A percentile compares a stretch with the other conserved stretches of the same genome.
Evolutionary conservation across 2,329 filamentous ascomycete genomes (phyloP).

Genomic region (Penicillium oxalicum): DNA sequence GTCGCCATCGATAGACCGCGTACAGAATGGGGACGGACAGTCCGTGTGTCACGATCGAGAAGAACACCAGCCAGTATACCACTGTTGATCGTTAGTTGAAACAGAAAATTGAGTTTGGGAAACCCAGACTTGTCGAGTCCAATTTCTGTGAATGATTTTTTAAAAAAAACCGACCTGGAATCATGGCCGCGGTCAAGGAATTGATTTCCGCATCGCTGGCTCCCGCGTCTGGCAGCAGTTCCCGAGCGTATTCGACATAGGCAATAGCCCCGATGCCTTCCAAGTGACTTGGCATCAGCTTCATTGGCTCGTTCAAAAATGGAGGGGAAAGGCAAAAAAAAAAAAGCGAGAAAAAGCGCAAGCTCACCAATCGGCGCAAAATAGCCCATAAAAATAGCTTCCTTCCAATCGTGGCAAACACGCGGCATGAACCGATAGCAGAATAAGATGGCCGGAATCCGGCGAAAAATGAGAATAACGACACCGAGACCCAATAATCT

Average conservation of each 20-base stretch:
- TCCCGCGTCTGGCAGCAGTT: constrained; percentile 39
- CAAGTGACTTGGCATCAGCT: background rate
- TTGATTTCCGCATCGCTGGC: constrained; percentile 39
- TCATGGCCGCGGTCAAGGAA: constrained; percentile 36
- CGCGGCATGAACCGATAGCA: constrained; percentile 53
- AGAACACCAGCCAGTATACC: constrained; percentile 44
- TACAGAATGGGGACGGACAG: constrained; percentile 35
- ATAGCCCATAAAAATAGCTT: constrained; percentile 58
- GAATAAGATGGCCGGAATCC: constrained; percentile 52
- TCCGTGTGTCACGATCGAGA: constrained; percentile 37
- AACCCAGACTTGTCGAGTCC: no score
- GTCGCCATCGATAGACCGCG: constrained; percentile 25
- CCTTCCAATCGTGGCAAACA: constrained; percentile 49
- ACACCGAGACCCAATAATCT: constrained; percentile 50
- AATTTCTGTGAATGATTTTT: no score
- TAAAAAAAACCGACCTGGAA: constrained; percentile 26
- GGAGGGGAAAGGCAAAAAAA: no score
- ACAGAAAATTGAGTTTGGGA: no score
- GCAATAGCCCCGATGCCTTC: constrained; percentile 41
- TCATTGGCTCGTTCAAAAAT: no score
- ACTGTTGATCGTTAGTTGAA: constrained; percentile 18
- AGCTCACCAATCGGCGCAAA: constrained; percentile 41
- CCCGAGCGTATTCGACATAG: constrained; percentile 43
- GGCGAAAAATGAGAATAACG: constrained; percentile 50
- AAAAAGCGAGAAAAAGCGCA: no score